These are phyloP conservation scores for Pichia sp. DNA, from an alignment of 1,139 yeast genomes.

Conservation along the genomic window DNA sequence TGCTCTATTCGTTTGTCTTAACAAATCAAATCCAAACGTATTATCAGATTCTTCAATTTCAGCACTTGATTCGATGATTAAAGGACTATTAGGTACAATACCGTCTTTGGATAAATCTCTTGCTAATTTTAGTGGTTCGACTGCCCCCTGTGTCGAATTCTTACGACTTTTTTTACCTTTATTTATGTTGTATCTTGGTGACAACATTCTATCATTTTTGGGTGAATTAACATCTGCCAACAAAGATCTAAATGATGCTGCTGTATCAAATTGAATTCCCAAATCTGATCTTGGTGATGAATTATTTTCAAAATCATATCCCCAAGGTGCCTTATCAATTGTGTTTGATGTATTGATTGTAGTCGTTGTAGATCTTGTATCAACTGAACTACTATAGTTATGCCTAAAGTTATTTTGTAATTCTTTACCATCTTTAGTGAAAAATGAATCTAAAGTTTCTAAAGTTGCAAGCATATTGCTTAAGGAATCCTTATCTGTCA, in stretches of 20 bases:
- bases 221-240: slow-evolving; percentile 18
- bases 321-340: slow-evolving; percentile 11
- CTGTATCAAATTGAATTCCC: slow-evolving; percentile 14
- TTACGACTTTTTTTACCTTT: slow-evolving; percentile 10
- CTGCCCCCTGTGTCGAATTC: slow-evolving; percentile 7
- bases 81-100: slow-evolving; percentile 6
- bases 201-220: slow-evolving; percentile 7
- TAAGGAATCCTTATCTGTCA: slow-evolving; percentile 63
- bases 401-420: slow-evolving; percentile 24
- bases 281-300: slow-evolving; percentile 13
- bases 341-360: slow-evolving; percentile 5
- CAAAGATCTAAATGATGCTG: slow-evolving; percentile 18
- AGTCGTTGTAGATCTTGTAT: slow-evolving; percentile 31
- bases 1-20: slow-evolving; percentile 16
- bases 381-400: slow-evolving; percentile 33
- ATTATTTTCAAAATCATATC: slow-evolving; percentile 14
- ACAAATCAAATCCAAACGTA: slow-evolving; percentile 18
- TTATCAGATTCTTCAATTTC: slow-evolving; percentile 15
- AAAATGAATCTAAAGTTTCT: slow-evolving; percentile 88
- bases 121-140: slow-evolving; percentile 16
- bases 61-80: slow-evolving; percentile 5
- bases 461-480: slow-evolving; percentile 96
- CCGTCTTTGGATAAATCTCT: slow-evolving; percentile 12
- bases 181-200: slow-evolving; percentile 8
- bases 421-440: slow-evolving; percentile 52